phyloP scores from a whole-genome alignment of 2,329 filamentous ascomycete genomes.

The Pseudogymnoascus sp. region DNA sequence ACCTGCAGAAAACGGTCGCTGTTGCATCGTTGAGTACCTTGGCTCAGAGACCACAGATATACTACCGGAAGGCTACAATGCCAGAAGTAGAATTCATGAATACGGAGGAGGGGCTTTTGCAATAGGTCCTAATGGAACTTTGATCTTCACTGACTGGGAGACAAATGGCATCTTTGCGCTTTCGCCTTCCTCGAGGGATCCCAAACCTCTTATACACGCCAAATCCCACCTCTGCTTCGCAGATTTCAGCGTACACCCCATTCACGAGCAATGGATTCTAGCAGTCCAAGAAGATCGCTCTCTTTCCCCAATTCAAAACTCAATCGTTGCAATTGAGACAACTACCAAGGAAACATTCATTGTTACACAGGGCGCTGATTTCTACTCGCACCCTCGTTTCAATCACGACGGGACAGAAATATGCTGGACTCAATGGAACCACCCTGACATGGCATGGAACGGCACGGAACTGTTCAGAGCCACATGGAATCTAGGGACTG shows the following conservation, averaged over 20 bases:
- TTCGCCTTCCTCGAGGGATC: constrained; percentile 27
- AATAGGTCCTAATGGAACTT: constrained; percentile 29
- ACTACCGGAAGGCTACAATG: constrained; percentile 36
- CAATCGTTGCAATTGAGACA: constrained; percentile 25
- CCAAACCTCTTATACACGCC: constrained; percentile 13
- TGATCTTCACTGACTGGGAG: constrained; percentile 39
- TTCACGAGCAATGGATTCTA: constrained; percentile 33
- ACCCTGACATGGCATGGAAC: constrained; percentile 45
- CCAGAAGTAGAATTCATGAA: constrained; percentile 40
- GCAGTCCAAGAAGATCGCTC: constrained; percentile 42
- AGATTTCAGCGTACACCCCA: constrained; percentile 37
- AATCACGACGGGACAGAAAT: constrained; percentile 37
- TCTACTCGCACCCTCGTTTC: constrained; percentile 43
- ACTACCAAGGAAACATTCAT: constrained; percentile 27
- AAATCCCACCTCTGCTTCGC: constrained; percentile 32
- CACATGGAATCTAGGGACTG: constrained; percentile 31
- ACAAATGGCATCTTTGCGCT: constrained; percentile 37
- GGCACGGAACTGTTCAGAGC: constrained; percentile 37
- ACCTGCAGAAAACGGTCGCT: constrained; percentile 32
- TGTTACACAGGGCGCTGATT: constrained; percentile 39
- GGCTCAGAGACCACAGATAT: constrained; percentile 30
- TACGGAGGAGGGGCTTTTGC: constrained; percentile 42
- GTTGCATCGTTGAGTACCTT: constrained; percentile 36
- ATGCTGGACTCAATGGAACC: constrained; percentile 47
- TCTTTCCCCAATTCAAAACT: constrained; percentile 23